phyloP scores from a whole-genome alignment of 495 filamentous ascomycete species.

The Aspergillus affinis region DNA sequence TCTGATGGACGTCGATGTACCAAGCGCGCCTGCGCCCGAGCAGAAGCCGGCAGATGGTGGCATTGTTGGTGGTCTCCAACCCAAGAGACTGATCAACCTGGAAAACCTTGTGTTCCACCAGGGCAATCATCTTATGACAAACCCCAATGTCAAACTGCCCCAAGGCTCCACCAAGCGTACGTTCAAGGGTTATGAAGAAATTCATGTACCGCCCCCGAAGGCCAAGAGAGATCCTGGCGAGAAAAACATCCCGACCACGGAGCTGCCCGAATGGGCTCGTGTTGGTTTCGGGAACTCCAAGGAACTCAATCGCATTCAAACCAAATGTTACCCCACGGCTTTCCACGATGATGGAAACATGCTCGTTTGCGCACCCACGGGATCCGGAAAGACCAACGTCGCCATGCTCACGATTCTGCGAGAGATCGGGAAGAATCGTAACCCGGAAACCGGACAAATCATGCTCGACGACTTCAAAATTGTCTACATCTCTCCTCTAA shows the following conservation, averaged over 20 bases:
- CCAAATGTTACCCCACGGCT: constrained; percentile 83
- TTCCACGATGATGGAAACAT: constrained; percentile 96
- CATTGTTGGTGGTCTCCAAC: constrained; percentile 82
- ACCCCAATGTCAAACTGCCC: constrained; percentile 90
- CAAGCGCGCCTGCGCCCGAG: constrained; percentile 52
- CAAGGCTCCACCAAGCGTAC: constrained; percentile 92
- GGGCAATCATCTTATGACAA: constrained; percentile 98
- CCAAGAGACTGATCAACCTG: constrained; percentile 82
- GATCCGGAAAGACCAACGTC: constrained; percentile 98
- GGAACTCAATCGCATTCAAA: constrained; percentile 92
- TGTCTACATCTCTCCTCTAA: constrained; percentile 90
- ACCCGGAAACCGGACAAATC: constrained; percentile 82
- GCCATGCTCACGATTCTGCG: constrained; percentile 95
- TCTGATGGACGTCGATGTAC: constrained; percentile 87
- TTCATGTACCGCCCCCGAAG: constrained; percentile 91
- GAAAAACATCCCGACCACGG: constrained; percentile 73
- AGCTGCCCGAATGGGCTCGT: constrained; percentile 90
- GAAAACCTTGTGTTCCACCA: constrained; percentile 97
- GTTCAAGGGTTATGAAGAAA: constrained; percentile 98
- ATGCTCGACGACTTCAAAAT: constrained; percentile 97
- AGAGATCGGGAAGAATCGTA: constrained; percentile 93
- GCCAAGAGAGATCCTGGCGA: constrained; percentile 77
- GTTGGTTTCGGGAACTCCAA: constrained; percentile 76
- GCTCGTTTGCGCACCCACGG: constrained; percentile 95
- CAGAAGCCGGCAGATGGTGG: constrained; percentile 60